Conservation (phyloP, 352 stramenopile genomes). For the Phytopythium delawarense region DNA sequence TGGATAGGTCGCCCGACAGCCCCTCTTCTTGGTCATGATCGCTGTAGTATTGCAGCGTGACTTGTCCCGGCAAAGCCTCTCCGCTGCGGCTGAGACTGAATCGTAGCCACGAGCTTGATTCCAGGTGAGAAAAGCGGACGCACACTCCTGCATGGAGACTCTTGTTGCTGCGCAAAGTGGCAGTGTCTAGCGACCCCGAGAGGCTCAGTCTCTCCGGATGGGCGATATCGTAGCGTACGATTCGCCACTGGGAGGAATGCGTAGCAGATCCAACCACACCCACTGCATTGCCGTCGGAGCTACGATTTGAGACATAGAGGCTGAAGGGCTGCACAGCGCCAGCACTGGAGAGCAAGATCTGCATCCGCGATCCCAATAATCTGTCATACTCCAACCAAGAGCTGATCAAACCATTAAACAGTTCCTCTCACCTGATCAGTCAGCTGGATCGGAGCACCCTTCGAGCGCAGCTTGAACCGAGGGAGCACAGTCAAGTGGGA, state of each 20-base stretch:
- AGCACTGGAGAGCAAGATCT: slow-evolving; percentile 51
- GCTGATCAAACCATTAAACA: neutral
- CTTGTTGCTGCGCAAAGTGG: slow-evolving; percentile 8
- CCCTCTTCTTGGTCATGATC: slow-evolving; percentile 35
- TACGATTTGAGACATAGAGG: slow-evolving; percentile 62
- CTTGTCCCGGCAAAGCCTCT: slow-evolving; percentile 9
- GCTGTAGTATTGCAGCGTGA: slow-evolving; percentile 45
- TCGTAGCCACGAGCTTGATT: slow-evolving; percentile 61
- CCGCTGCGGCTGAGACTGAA: slow-evolving; percentile 14
- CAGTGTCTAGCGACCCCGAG: slow-evolving; percentile 1
- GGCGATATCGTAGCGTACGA: slow-evolving; percentile 47
- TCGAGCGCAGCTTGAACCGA: slow-evolving; percentile 61
- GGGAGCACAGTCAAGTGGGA: slow-evolving; percentile 52
- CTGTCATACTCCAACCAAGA: neutral
- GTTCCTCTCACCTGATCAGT: slow-evolving; percentile 48
- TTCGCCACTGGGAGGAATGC: slow-evolving; percentile 57
- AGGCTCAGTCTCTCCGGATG: slow-evolving; percentile 11
- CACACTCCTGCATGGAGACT: slow-evolving; percentile 50
- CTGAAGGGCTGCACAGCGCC: slow-evolving; percentile 42
- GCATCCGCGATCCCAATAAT: neutral
- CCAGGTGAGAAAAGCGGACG: slow-evolving; percentile 59
- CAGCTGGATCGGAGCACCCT: slow-evolving; percentile 55
- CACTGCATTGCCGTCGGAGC: slow-evolving; percentile 23
- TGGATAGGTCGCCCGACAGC: slow-evolving; percentile 23
- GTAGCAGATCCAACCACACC: slow-evolving; percentile 49